Evolutionary conservation across 306 rosid species (phyloP), one percentile per base, ranked within the genome.

Genomic region (Quercus wislizeni): DNA sequence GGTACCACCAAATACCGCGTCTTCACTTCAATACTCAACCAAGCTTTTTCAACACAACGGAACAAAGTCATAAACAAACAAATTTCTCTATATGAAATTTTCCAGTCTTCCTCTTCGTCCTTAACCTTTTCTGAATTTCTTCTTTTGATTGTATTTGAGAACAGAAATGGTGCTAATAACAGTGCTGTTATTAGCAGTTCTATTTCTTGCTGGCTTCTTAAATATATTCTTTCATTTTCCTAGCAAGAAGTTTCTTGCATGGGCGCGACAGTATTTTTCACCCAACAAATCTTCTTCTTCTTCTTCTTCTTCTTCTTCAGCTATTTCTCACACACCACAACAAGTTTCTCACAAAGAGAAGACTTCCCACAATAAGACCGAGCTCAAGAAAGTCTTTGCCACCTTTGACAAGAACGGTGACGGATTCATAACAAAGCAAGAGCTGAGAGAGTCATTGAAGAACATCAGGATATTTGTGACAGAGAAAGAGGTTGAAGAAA

Each of bases 381-480:
- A 91, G 84, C 90, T 91, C 0, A 82, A 76, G 35, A 84, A 68
- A 51, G 83, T 93, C 59, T 93, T 91, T 31, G 80, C 90, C 5
- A 92, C 93, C 1, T 92, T 92, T 25, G 97, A 92, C 89, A 92
- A 89, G 88, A 89, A 92, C 67, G 90, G 87, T 6, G 97, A 93
- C 6, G 96, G 96, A 0, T 91, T 86, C 81, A 85, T 93, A 80
- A 89, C 96, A 18, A 84, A 74, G 88, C 80, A 87, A 43, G 97
- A 92, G 86, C 87, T 92, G 35, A 86, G 49, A 59, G 93, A 92
- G 55, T 89, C 93, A 4, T 74, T 92, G 43, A 92, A 67, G 83
- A 92, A 90, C 84, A 83, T 92, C 27, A 86, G 89, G 52, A 88
- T 94, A 54, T 74, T 77, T 61, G 79, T 92, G 87, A 73, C 89